These are phyloP conservation scores for Rubroboletus satanas DNA, from an alignment of 768 basidiomycete species.

Conservation along the genomic window DNA sequence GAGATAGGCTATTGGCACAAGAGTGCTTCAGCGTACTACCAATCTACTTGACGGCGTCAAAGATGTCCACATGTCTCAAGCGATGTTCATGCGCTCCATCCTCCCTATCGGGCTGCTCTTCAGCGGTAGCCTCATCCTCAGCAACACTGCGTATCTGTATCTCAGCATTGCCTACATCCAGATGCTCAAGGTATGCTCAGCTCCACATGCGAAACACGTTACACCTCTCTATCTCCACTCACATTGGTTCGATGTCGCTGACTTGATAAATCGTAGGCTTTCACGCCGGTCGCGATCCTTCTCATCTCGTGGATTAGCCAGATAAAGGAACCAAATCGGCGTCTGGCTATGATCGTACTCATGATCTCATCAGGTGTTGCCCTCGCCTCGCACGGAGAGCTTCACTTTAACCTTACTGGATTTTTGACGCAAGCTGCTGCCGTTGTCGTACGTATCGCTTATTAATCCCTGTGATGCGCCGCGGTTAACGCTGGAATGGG, in stretches of 20 bases:
- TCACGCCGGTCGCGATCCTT: slow-evolving; percentile 84
- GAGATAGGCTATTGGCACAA: slow-evolving; percentile 72
- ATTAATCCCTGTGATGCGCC: neutral
- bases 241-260: neutral
- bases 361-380: slow-evolving; percentile 92
- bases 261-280: slow-evolving; percentile 54
- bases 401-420: slow-evolving; percentile 79
- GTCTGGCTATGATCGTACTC: slow-evolving; percentile 75
- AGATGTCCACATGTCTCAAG: slow-evolving; percentile 74
- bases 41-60: slow-evolving; percentile 71
- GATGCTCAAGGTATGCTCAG: slow-evolving; percentile 75
- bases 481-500: neutral
- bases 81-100: slow-evolving; percentile 80
- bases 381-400: slow-evolving; percentile 84
- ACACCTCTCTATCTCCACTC: neutral
- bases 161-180: slow-evolving; percentile 94
- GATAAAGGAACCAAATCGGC: slow-evolving; percentile 82
- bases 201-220: neutral
- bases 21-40: slow-evolving; percentile 79
- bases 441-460: slow-evolving; percentile 51
- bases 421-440: slow-evolving; percentile 87
- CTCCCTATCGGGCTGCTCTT: slow-evolving; percentile 93
- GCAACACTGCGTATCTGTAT: slow-evolving; percentile 90
- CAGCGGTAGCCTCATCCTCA: slow-evolving; percentile 85
- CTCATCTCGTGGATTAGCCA: slow-evolving; percentile 91